phyloP scores from a whole-genome alignment of 345 rosid species.

The Acer campestre region DNA sequence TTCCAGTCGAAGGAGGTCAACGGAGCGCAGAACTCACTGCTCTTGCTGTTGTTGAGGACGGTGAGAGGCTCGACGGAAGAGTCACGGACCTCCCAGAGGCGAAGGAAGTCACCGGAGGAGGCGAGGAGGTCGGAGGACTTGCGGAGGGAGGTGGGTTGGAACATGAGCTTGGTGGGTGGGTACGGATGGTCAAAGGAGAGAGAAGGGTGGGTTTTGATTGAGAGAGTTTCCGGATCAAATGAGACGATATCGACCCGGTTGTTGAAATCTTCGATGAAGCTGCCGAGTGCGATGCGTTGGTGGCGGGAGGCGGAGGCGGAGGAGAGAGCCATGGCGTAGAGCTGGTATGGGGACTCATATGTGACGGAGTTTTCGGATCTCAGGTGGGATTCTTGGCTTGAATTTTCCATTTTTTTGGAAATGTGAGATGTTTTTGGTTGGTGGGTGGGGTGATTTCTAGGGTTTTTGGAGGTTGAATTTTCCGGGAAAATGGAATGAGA shows the following conservation, averaged over 20 bases:
- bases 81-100: conserved; percentile 66
- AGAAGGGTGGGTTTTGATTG: conserved; percentile 52
- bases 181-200: conserved; percentile 76
- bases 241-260: conserved; percentile 87
- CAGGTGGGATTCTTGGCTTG: conserved; percentile 73
- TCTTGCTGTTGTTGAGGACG: conserved; percentile 70
- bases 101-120: conserved; percentile 80
- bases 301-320: conserved; percentile 23
- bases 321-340: conserved; percentile 84
- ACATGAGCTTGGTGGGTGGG: conserved; percentile 86
- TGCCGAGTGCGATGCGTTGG: conserved; percentile 78
- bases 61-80: conserved; percentile 49
- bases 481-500: background rate
- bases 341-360: conserved; percentile 79
- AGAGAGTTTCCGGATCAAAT: conserved; percentile 70
- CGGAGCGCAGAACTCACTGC: conserved; percentile 76
- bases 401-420: conserved; percentile 58
- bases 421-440: background rate
- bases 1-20: conserved; percentile 98
- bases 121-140: conserved; percentile 59
- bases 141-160: conserved; percentile 45
- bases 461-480: background rate
- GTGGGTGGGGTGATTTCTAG: background rate
- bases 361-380: conserved; percentile 79
- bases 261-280: conserved; percentile 81